Evolutionary conservation across 257 asterid genomes (phyloP).

Genomic region (Prunella vulgaris): DNA sequence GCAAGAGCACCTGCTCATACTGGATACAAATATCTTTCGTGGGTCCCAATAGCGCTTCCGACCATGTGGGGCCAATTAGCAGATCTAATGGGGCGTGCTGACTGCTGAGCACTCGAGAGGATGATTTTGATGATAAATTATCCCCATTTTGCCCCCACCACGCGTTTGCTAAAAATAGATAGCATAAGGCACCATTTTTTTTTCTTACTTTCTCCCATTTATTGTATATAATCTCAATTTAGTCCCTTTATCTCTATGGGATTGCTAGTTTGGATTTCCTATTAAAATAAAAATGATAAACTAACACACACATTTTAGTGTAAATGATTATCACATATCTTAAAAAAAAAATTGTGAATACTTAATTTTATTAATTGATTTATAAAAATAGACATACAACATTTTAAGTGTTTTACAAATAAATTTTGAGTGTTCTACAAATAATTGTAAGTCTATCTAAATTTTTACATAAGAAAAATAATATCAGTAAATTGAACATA

Average conservation of each 20-base stretch:
- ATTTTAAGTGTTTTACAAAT: no score
- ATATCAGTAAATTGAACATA: no score
- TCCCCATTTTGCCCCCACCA: neutral
- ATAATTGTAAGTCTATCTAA: no score
- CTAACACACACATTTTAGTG: no score
- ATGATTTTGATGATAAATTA: neutral
- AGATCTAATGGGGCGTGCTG: slow-evolving; percentile 9
- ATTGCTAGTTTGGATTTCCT: no score
- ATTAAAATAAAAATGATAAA: no score
- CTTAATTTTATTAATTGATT: no score
- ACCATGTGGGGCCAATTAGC: neutral
- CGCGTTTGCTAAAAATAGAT: neutral
- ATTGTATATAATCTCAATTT: neutral
- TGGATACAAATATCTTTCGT: neutral
- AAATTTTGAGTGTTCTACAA: no score
- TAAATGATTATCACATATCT: neutral
- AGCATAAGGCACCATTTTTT: no score
- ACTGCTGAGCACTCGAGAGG: neutral
- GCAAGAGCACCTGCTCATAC: neutral
- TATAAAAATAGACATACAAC: no score
- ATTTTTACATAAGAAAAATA: no score
- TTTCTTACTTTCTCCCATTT: neutral
- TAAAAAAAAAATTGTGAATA: neutral
- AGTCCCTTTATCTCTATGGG: neutral
- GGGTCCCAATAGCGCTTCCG: neutral